phyloP scores from a whole-genome alignment of 352 stramenopile genomes.

The Globisporangium paddicum region DNA sequence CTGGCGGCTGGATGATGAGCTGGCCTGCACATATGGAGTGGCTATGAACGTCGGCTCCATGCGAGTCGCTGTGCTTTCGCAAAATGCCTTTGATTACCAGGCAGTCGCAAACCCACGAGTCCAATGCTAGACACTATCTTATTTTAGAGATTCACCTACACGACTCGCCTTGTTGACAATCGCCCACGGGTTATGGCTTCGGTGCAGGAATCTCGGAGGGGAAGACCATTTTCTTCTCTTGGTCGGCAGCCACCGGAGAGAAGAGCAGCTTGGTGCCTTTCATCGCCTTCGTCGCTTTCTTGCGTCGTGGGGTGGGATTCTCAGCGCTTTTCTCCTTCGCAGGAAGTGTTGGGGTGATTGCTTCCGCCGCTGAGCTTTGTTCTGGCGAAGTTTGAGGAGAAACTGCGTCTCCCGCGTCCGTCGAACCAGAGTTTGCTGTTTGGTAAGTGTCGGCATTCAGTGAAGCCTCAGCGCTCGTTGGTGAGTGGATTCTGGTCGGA shows the following conservation, averaged over 20 bases:
- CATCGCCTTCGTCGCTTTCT: constrained; percentile 18
- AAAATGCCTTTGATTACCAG: constrained; percentile 14
- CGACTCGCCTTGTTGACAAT: background rate
- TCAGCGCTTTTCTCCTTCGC: background rate
- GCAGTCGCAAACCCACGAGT: too few relatives aligned
- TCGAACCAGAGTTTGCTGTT: background rate
- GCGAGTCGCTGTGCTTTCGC: constrained; percentile 1
- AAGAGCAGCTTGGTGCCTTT: constrained; percentile 39
- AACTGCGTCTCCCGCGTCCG: background rate
- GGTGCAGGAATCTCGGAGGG: background rate
- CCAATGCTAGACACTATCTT: background rate
- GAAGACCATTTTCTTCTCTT: constrained; percentile 15
- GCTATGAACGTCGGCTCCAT: constrained; percentile 58
- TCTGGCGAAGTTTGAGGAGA: background rate
- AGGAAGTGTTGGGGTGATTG: background rate
- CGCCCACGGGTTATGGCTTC: background rate
- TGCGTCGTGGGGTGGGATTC: constrained; percentile 4
- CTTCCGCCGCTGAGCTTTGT: background rate
- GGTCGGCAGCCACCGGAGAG: constrained; percentile 30
- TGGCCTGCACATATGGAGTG: constrained; percentile 43
- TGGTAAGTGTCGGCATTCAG: constrained; percentile 1
- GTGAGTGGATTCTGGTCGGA: background rate
- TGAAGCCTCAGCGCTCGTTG: background rate
- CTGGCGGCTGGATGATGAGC: constrained; percentile 24
- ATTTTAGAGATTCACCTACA: constrained; percentile 1